Evolutionary conservation across 768 basidiomycete genomes (phyloP).

Genomic region (Clathrus columnatus): DNA sequence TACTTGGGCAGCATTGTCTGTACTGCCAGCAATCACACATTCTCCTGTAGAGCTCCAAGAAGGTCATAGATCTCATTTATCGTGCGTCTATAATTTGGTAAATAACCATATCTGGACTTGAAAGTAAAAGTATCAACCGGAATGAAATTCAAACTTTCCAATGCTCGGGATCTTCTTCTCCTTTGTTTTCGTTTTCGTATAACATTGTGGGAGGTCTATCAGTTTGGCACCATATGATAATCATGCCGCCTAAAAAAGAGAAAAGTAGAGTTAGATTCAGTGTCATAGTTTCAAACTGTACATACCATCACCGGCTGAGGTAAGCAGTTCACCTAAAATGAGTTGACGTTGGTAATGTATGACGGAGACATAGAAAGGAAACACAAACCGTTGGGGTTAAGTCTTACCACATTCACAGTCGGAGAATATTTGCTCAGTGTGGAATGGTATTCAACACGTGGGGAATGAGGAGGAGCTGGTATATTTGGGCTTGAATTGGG

Average conservation of each 20-base stretch:
- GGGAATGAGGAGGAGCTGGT: slow-evolving; percentile 52
- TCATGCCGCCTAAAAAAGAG: slow-evolving; percentile 75
- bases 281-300: slow-evolving; percentile 8
- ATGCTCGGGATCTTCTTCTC: slow-evolving; percentile 29
- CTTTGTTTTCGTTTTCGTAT: slow-evolving; percentile 74
- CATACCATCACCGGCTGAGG: slow-evolving; percentile 95
- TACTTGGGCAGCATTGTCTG: slow-evolving; percentile 88
- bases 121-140: slow-evolving; percentile 36
- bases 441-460: slow-evolving; percentile 94
- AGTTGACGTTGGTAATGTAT: slow-evolving; percentile 8
- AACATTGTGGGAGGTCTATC: slow-evolving; percentile 57
- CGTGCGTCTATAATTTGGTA: slow-evolving; percentile 51
- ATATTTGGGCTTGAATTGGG: slow-evolving; percentile 21
- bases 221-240: slow-evolving; percentile 90
- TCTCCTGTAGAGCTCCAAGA: slow-evolving; percentile 94
- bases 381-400: slow-evolving; percentile 80
- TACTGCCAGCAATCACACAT: slow-evolving; percentile 91
- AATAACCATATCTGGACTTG: neutral
- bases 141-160: slow-evolving; percentile 89
- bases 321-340: slow-evolving; percentile 71
- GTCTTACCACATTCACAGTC: slow-evolving; percentile 92
- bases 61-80: slow-evolving; percentile 97
- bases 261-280: slow-evolving; percentile 9
- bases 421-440: slow-evolving; percentile 90
- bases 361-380: slow-evolving; percentile 10